A percentile compares a stretch with the other conserved stretches of the same genome.
Evolutionary conservation across 75 land plant species (phyloP).

Genomic region (Cunninghamia lanceolata): DNA sequence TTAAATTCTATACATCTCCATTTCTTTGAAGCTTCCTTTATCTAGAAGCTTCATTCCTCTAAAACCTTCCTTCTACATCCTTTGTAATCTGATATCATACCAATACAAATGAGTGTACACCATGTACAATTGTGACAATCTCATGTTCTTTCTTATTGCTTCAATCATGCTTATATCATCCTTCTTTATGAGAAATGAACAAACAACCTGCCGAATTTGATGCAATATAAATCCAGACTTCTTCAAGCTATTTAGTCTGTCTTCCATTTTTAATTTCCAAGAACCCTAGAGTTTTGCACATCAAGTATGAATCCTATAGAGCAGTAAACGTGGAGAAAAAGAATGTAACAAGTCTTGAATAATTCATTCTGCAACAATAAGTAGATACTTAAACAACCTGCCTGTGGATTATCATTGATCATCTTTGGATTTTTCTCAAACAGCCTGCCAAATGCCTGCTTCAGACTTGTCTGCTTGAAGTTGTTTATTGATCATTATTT

Average conservation of each 20-base stretch:
- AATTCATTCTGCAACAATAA: neutral
- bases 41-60: too few species aligned
- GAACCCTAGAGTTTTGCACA: neutral
- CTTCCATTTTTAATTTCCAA: neutral
- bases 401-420: neutral
- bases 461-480: neutral
- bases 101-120: neutral
- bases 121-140: neutral
- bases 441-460: neutral
- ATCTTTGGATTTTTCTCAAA: neutral
- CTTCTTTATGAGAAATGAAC: neutral
- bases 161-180: neutral
- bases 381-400: neutral
- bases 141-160: neutral
- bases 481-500: too few species aligned
- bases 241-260: neutral
- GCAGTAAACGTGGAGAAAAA: neutral
- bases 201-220: neutral
- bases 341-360: neutral
- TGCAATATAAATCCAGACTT: neutral
- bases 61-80: neutral
- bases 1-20: too few species aligned
- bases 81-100: neutral
- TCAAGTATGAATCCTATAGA: neutral
- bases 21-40: too few species aligned